Percentiles rank a stretch among this genome's conserved stretches.
Conservation (phyloP, 305 asterid species). For the Nicotiana rustica region DNA sequence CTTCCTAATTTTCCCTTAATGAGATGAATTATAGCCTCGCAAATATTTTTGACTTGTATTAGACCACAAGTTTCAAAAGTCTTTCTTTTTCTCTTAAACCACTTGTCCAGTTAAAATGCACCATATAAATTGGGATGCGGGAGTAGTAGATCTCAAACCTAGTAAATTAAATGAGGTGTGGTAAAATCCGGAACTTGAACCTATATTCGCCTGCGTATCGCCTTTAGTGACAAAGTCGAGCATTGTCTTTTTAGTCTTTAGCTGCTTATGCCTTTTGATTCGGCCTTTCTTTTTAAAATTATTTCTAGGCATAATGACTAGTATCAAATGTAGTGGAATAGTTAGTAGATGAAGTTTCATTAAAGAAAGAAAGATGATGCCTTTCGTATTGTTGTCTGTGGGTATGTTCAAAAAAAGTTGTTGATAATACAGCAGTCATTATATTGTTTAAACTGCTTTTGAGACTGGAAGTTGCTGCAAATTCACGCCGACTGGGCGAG, state of each 20-base stretch:
- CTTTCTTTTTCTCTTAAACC: no score
- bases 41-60: no score
- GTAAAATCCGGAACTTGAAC: no score
- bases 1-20: no score
- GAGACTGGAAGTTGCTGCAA: neutral
- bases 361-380: neutral
- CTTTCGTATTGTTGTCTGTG: conserved; percentile 19
- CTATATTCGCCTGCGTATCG: no score
- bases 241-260: neutral
- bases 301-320: neutral
- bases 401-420: neutral
- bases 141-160: no score
- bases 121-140: no score
- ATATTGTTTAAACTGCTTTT: neutral
- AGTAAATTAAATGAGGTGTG: no score
- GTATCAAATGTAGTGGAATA: neutral
- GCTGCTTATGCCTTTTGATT: neutral
- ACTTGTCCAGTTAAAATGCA: no score
- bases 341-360: neutral
- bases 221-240: neutral
- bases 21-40: no score
- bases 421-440: neutral
- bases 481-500: neutral
- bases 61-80: no score
- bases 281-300: neutral